Evolutionary conservation across 2,329 filamentous ascomycete species (phyloP).

Genomic region (Rugonectria rugulosa): DNA sequence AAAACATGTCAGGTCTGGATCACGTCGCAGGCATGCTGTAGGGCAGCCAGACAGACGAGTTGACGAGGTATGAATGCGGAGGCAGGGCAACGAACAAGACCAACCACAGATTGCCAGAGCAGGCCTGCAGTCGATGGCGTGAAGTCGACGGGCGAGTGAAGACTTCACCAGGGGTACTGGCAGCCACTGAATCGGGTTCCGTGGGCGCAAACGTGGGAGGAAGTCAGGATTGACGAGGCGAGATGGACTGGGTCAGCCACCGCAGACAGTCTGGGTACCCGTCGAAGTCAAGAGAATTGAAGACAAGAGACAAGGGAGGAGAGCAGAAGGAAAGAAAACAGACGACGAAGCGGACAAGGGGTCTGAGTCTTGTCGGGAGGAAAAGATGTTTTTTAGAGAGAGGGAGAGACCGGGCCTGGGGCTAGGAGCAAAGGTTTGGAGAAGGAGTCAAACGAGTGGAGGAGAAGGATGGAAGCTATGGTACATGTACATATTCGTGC

Average conservation of each 20-base stretch:
- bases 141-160: slow-evolving; percentile 1
- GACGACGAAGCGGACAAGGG: not conserved
- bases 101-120: slow-evolving; percentile 7
- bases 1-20: slow-evolving; percentile 33
- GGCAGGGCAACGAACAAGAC: slow-evolving; percentile 7
- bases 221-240: not conserved
- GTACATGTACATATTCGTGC: too few relatives aligned
- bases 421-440: slow-evolving; percentile 14
- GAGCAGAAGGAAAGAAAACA: slow-evolving; percentile 7
- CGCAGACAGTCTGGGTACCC: not conserved
- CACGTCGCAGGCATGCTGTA: slow-evolving; percentile 34
- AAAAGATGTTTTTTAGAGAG: not conserved
- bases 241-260: slow-evolving; percentile 5
- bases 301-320: slow-evolving; percentile 12
- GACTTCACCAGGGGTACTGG: too few relatives aligned
- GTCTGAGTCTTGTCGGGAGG: not conserved
- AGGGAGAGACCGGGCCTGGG: slow-evolving; percentile 1
- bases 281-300: not conserved
- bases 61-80: slow-evolving; percentile 12
- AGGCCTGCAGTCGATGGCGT: not conserved
- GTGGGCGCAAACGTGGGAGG: slow-evolving; percentile 12
- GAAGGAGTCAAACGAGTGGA: slow-evolving; percentile 17
- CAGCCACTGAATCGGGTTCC: slow-evolving; percentile 1
- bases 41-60: slow-evolving; percentile 31
- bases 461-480: slow-evolving; percentile 4